phyloP scores from a whole-genome alignment of 2,329 filamentous ascomycete genomes.

The Ophiocordyceps camponoti-leonardi region DNA sequence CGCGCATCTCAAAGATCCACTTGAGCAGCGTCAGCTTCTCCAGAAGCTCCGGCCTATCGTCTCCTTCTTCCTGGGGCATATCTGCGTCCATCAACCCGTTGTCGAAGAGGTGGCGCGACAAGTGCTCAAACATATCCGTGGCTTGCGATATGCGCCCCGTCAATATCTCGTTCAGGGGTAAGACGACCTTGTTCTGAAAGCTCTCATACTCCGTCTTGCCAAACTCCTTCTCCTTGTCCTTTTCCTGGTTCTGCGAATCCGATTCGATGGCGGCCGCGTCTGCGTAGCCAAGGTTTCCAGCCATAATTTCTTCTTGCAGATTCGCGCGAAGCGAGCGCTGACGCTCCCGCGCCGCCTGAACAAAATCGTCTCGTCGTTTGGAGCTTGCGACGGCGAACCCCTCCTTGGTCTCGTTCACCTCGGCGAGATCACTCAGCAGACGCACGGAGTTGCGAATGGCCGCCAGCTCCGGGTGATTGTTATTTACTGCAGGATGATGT shows the following conservation, averaged over 20 bases:
- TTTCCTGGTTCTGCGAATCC: slow-evolving; percentile 54
- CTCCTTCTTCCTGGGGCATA: slow-evolving; percentile 82
- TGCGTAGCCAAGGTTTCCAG: slow-evolving; percentile 64
- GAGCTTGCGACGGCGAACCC: slow-evolving; percentile 37
- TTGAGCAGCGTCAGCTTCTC: slow-evolving; percentile 92
- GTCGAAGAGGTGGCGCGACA: slow-evolving; percentile 55
- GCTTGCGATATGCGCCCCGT: slow-evolving; percentile 58
- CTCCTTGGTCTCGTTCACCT: slow-evolving; percentile 53
- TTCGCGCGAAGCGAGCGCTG: slow-evolving; percentile 52
- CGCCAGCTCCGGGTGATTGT: slow-evolving; percentile 80
- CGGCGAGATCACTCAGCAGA: slow-evolving; percentile 53
- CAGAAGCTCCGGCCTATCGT: slow-evolving; percentile 82
- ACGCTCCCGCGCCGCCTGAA: slow-evolving; percentile 29
- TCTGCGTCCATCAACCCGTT: slow-evolving; percentile 51
- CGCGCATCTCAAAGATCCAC: slow-evolving; percentile 93
- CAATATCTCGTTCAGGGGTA: slow-evolving; percentile 66
- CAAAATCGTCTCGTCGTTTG: slow-evolving; percentile 39
- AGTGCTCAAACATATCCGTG: slow-evolving; percentile 58
- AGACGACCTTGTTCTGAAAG: slow-evolving; percentile 70
- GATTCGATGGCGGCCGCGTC: slow-evolving; percentile 71
- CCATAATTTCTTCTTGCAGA: slow-evolving; percentile 61
- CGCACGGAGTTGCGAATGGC: slow-evolving; percentile 60
- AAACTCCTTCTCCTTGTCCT: slow-evolving; percentile 50
- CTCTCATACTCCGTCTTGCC: slow-evolving; percentile 68
- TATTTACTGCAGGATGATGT: slow-evolving; percentile 90